These are phyloP conservation scores for Mallotus nudiflorus DNA, from an alignment of 345 rosid species.

Conservation along the genomic window DNA sequence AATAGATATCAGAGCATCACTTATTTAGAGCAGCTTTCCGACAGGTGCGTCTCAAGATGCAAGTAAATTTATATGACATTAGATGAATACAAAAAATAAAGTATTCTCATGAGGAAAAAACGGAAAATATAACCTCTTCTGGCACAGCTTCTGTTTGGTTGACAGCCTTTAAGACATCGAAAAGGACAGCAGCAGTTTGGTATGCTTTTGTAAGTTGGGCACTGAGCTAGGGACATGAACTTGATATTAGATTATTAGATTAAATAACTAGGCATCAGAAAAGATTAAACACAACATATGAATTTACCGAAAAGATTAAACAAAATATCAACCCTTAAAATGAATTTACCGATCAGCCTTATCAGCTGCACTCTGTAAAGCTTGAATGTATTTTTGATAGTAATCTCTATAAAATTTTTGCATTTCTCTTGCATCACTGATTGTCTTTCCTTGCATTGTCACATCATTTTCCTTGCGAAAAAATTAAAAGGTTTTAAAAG, in stretches of 20 bases:
- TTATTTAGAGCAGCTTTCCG: background rate
- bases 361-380: conserved; percentile 84
- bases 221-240: conserved; percentile 39
- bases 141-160: conserved; percentile 94
- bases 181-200: conserved; percentile 99
- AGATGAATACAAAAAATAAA: background rate
- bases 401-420: conserved; percentile 84
- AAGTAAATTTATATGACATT: background rate
- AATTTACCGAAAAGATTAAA: conserved; percentile 27
- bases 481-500: background rate
- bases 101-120: too few species aligned
- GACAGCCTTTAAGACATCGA: conserved; percentile 97
- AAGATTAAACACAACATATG: background rate
- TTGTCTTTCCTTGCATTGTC: conserved; percentile 63
- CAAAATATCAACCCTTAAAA: background rate
- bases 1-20: background rate
- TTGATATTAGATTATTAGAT: conserved; percentile 3
- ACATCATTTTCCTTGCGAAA: conserved; percentile 69
- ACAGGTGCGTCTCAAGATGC: background rate
- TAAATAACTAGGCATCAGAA: background rate
- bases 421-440: conserved; percentile 93
- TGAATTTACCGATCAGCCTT: conserved; percentile 83
- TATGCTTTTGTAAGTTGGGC: conserved; percentile 99
- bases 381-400: conserved; percentile 81
- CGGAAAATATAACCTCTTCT: conserved; percentile 56